A percentile compares a stretch with the other conserved stretches of the same genome.
Conservation (phyloP, 1,284 basidiomycete species). For the Ustilago hordei region DNA sequence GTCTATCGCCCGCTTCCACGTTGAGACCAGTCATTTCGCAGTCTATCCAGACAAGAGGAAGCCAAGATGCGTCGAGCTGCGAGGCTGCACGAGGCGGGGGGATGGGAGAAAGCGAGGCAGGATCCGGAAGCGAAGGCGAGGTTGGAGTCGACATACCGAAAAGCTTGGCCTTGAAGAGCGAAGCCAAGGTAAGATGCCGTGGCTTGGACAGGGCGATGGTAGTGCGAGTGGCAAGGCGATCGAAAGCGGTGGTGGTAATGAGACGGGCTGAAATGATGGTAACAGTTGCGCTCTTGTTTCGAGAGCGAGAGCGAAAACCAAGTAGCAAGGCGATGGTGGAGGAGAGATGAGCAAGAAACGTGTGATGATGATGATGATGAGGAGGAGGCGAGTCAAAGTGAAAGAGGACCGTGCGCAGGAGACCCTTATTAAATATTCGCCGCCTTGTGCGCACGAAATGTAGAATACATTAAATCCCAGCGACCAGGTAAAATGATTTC, state of each 20-base stretch:
- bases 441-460: no score
- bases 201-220: background rate
- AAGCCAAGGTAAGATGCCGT: background rate
- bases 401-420: no score
- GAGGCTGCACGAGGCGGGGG: conserved; percentile 55
- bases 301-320: no score
- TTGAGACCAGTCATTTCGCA: conserved; percentile 86
- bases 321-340: background rate
- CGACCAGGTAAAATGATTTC: no score
- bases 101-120: conserved; percentile 27
- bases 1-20: conserved; percentile 75
- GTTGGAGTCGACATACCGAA: background rate
- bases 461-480: no score
- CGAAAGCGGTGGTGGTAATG: no score
- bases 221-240: background rate
- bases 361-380: background rate
- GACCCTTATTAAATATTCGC: no score
- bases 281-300: no score
- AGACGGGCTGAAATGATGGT: no score
- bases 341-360: background rate
- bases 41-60: conserved; percentile 87
- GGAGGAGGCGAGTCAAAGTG: background rate
- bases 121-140: background rate
- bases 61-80: conserved; percentile 70
- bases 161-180: background rate